Evolutionary conservation across 306 rosid species (phyloP), one percentile per base, ranked within the genome.

Genomic region (Benincasa hispida): DNA sequence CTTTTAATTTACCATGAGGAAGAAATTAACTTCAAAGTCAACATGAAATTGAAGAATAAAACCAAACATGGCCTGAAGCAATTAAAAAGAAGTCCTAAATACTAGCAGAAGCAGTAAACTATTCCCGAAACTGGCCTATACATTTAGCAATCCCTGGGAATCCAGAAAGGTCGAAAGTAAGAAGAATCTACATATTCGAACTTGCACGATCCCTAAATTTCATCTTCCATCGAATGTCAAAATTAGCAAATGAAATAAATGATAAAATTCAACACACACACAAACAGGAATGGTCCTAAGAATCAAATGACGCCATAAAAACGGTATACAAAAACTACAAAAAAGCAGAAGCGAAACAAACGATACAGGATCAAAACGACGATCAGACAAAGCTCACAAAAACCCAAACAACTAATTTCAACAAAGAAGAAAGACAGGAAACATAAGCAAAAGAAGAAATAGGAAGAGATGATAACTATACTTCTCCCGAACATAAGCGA

Each of bases 401-500:
- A 28, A 53, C 39, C 32, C 32, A 12, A 75, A 55, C 21, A 32
- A 61, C 10, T 12, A 21, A 37, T 67, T 6, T 67, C 19, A 67
- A 65, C 15, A 62, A 72, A 60, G 48, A 53, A 21, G 30, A 58
- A 14, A 5, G n/a, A 27, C 67, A 10, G 14, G 21, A 60, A 13
- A 22, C 17, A 72, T 41, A 15, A 68, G 35, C 13, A 41, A 78
- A 5, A 62, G 65, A 15, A 48, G 10, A n/a, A 21, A 62, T 80
- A 73, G 47, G 57, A 39, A 76, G 6, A 69, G 48, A 15, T 45
- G 55, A 13, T 42, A 28, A 63, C 5, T 75, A 66, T 85, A 91
- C 97, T 87, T 91, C 85, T 93, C 97, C 75, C 91, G 92, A 78
- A 87, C 55, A 76, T 82, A 85, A 80, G 93, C 91, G 27, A 85